Evolutionary conservation across 495 filamentous ascomycete species (phyloP), one percentile per base, ranked within the genome.

Genomic region (Podospora comata): DNA sequence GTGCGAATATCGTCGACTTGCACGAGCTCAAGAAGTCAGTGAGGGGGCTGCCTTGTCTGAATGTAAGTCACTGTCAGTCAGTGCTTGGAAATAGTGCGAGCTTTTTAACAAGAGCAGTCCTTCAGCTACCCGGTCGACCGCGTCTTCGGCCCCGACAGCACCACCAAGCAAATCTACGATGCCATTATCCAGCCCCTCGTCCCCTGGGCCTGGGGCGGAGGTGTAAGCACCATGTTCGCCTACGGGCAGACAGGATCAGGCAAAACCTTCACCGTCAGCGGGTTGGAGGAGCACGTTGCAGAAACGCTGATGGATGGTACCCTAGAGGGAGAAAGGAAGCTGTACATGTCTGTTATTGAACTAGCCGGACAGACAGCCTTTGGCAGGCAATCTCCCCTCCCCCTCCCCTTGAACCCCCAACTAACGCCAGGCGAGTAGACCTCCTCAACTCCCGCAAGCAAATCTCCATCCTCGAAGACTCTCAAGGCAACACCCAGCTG

Each of bases 231-330:
- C 0, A 62, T 84, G 7, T 80, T 85, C 39, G 79, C 79, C 20
- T 84, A 85, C 61, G 82, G 82, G 0, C 81, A 84, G 60, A 84
- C 82, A 1, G 81, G 80, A 0, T 83, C 81, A 1, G 82, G 83
- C 23, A 85, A 85, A 68, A 82, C 80, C 0, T 78, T 74, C 64
- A 84, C 81, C 6, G 76, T 84, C 39, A 72, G 68, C n/a, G 67
- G 67, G 2, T 66, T 76, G 2, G 65, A 74, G 30, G 60, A 65
- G 4, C 68, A 66, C n/a, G 70, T 76, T 1, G 72, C 71, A n/a
- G 71, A 69, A 19, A 62, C 67, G 0, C 26, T 76, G 56, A 75
- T 72, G 68, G 60, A 67, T 19, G 69, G 71, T 7, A 62, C 65
- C 3, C 53, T 75, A 48, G 68, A 72, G 0, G 74, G 70, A 19